Evolutionary conservation across 1,284 basidiomycete genomes (phyloP).

Genomic region (Malassezia obtusa): DNA sequence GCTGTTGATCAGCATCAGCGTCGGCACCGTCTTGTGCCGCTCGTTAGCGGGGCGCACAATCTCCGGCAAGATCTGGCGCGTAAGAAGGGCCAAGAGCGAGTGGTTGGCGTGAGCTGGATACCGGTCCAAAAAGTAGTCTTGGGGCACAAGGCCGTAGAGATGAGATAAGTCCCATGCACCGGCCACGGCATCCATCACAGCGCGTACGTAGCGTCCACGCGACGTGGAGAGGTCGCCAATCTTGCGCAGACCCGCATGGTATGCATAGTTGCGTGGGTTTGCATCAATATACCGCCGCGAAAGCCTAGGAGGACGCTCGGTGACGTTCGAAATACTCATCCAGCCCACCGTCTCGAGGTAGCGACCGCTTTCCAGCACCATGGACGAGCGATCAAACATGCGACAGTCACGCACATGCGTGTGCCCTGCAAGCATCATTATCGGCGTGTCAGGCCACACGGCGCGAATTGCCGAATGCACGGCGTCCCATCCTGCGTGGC

Average conservation of each 20-base stretch:
- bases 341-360: conserved; percentile 36
- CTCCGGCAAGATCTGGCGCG: conserved; percentile 33
- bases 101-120: conserved; percentile 24
- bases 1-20: conserved; percentile 40
- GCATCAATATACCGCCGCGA: conserved; percentile 51
- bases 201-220: conserved; percentile 31
- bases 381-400: conserved; percentile 31
- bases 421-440: conserved; percentile 40
- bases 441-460: conserved; percentile 35
- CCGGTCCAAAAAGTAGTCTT: conserved; percentile 43
- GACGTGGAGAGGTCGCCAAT: conserved; percentile 30
- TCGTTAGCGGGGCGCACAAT: conserved; percentile 37
- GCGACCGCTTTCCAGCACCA: conserved; percentile 41
- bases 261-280: conserved; percentile 49
- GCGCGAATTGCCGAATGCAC: conserved; percentile 32
- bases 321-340: conserved; percentile 24
- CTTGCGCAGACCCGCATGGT: conserved; percentile 23
- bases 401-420: conserved; percentile 43
- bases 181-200: conserved; percentile 35
- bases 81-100: conserved; percentile 34
- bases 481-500: conserved; percentile 29
- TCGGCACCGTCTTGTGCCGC: conserved; percentile 21
- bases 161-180: conserved; percentile 36
- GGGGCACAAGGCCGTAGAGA: conserved; percentile 37
- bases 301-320: conserved; percentile 40